Evolutionary conservation across 176 grass and related monocot genomes (phyloP).

Genomic region (Metroxylon sagu): DNA sequence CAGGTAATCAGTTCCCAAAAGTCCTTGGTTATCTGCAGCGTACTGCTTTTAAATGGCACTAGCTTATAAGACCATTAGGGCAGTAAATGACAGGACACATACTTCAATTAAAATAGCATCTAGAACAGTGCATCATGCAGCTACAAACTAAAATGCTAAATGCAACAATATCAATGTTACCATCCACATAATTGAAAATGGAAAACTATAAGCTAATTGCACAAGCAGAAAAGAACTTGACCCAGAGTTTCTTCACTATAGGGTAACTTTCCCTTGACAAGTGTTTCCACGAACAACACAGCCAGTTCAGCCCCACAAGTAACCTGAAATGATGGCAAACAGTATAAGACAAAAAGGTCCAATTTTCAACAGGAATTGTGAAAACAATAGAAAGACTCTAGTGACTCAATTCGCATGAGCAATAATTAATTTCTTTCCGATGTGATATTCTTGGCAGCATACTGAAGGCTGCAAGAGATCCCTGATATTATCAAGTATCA

Average conservation of each 20-base stretch:
- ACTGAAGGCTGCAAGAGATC: too few relatives aligned
- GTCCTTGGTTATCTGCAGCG: too few relatives aligned
- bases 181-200: background rate
- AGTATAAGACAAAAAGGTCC: background rate
- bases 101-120: too few relatives aligned
- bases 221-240: slow-evolving; percentile 25
- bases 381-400: slow-evolving; percentile 1
- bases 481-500: too few relatives aligned
- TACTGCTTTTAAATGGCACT: too few relatives aligned
- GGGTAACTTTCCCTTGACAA: slow-evolving; percentile 45
- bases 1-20: too few relatives aligned
- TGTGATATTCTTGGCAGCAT: too few relatives aligned
- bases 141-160: background rate
- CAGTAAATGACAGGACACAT: too few relatives aligned
- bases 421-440: too few relatives aligned
- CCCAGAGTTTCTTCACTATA: slow-evolving; percentile 71
- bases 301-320: slow-evolving; percentile 81
- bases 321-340: slow-evolving; percentile 45
- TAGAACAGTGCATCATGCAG: too few relatives aligned
- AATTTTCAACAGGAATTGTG: background rate
- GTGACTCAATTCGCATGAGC: background rate
- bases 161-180: background rate
- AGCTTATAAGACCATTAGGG: too few relatives aligned
- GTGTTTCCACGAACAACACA: slow-evolving; percentile 59
- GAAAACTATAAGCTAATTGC: slow-evolving; percentile 1